phyloP scores from a whole-genome alignment of 768 basidiomycete genomes.

The Trametes cinnabarina region DNA sequence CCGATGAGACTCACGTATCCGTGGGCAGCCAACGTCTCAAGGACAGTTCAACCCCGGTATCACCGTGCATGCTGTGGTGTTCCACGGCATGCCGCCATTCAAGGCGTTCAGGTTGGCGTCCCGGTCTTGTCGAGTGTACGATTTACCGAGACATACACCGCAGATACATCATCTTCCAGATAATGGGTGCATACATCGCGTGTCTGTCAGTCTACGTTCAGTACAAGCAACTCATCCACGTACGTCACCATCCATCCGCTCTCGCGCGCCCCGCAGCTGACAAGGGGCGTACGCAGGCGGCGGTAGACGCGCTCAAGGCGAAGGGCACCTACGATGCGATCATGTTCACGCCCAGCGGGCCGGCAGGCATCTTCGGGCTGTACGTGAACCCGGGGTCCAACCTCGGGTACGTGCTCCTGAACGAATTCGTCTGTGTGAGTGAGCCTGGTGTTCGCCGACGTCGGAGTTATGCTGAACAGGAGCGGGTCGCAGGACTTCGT shows the following conservation, averaged over 20 bases:
- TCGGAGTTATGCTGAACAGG: no score
- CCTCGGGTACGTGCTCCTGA: constrained; percentile 48
- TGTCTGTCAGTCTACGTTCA: constrained; percentile 60
- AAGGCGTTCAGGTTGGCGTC: constrained; percentile 59
- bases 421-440: constrained; percentile 56
- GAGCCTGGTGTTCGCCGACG: background rate
- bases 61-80: constrained; percentile 51
- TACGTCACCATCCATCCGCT: constrained; percentile 21
- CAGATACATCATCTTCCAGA: constrained; percentile 67
- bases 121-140: no score
- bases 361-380: constrained; percentile 49
- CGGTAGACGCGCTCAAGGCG: constrained; percentile 23
- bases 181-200: constrained; percentile 64
- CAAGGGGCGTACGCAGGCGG: constrained; percentile 33
- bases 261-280: constrained; percentile 9
- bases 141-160: constrained; percentile 12
- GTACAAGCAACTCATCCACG: constrained; percentile 52
- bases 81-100: constrained; percentile 50
- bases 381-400: constrained; percentile 45
- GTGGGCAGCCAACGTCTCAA: constrained; percentile 30
- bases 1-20: background rate
- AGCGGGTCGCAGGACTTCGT: constrained; percentile 35
- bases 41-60: constrained; percentile 54
- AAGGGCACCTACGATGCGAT: constrained; percentile 24
- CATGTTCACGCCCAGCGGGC: constrained; percentile 32